phyloP scores from a whole-genome alignment of 2,329 filamentous ascomycete species.

The Apiospora phragmitis region DNA sequence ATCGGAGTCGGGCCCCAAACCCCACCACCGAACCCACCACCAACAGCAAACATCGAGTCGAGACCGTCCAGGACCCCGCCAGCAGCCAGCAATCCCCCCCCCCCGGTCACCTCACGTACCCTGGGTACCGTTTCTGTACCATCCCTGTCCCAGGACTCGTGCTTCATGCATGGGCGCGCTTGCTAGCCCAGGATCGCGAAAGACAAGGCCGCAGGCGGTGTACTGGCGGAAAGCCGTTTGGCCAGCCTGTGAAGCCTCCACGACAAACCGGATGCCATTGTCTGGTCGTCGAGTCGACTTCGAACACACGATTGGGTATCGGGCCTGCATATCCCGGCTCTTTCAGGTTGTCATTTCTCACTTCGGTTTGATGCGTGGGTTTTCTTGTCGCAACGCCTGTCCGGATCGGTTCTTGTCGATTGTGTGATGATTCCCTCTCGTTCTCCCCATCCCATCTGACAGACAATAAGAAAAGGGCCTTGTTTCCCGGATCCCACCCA shows the following conservation, averaged over 20 bases:
- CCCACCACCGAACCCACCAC: slow-evolving; percentile 4
- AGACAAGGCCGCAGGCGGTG: slow-evolving; percentile 10
- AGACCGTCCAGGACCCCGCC: slow-evolving; percentile 2
- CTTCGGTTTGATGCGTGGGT: not conserved
- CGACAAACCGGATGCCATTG: slow-evolving; percentile 7
- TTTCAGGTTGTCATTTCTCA: slow-evolving; percentile 1
- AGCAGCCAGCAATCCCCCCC: not conserved
- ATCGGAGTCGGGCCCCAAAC: not conserved
- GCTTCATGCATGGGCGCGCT: slow-evolving; percentile 11
- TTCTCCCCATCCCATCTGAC: not conserved
- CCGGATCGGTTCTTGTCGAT: not conserved
- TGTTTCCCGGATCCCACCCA: not conserved
- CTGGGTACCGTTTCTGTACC: not conserved
- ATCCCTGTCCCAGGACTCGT: slow-evolving; percentile 8
- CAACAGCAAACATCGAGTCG: slow-evolving; percentile 1
- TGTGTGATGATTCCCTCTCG: not conserved
- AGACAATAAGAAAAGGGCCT: not conserved
- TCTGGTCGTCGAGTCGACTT: not conserved
- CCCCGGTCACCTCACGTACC: not conserved
- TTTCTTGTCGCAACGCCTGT: not conserved
- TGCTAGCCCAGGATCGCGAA: slow-evolving; percentile 5
- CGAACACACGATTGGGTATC: not conserved
- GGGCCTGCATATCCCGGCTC: slow-evolving; percentile 3
- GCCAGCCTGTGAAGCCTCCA: slow-evolving; percentile 9
- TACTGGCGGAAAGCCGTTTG: slow-evolving; percentile 12